These are phyloP conservation scores for Aquilaria yunnanensis DNA, from an alignment of 345 rosid species.

Conservation along the genomic window DNA sequence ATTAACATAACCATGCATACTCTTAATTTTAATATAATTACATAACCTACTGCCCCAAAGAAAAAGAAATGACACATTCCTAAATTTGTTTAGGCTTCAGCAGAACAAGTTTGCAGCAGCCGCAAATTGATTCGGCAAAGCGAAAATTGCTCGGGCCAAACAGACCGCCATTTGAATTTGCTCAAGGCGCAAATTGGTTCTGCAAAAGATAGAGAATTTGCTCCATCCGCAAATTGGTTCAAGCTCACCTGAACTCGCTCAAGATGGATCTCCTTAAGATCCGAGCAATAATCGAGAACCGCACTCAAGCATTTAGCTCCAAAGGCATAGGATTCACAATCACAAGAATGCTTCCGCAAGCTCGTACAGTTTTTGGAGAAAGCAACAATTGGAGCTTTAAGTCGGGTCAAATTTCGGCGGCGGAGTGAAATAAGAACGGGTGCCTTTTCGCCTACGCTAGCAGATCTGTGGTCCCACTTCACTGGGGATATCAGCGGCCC, in stretches of 20 bases:
- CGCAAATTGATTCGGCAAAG: too few species aligned
- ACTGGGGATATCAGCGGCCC: slow-evolving; percentile 45
- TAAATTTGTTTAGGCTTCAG: too few species aligned
- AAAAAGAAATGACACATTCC: too few species aligned
- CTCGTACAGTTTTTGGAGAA: slow-evolving; percentile 69
- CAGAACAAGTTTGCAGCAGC: too few species aligned
- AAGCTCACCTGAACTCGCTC: slow-evolving; percentile 62
- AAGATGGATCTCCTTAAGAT: slow-evolving; percentile 61
- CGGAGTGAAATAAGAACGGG: slow-evolving; percentile 52
- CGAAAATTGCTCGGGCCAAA: too few species aligned
- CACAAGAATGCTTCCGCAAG: slow-evolving; percentile 49
- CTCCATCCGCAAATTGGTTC: too few species aligned
- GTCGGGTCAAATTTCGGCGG: slow-evolving; percentile 64
- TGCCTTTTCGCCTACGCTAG: slow-evolving; percentile 71
- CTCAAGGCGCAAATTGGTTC: too few species aligned
- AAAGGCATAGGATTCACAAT: slow-evolving; percentile 76
- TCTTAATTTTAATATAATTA: too few species aligned
- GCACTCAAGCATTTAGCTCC: slow-evolving; percentile 88
- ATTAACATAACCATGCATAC: too few species aligned
- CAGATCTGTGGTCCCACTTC: slow-evolving; percentile 74
- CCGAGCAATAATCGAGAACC: slow-evolving; percentile 60
- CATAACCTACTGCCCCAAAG: too few species aligned
- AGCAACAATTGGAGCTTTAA: slow-evolving; percentile 60
- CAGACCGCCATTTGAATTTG: too few species aligned
- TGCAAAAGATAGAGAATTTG: too few species aligned